Evolutionary conservation across 208 protist genomes (phyloP), one percentile per base, ranked within the genome.

Genomic region (Spironucleus salmonicida): DNA sequence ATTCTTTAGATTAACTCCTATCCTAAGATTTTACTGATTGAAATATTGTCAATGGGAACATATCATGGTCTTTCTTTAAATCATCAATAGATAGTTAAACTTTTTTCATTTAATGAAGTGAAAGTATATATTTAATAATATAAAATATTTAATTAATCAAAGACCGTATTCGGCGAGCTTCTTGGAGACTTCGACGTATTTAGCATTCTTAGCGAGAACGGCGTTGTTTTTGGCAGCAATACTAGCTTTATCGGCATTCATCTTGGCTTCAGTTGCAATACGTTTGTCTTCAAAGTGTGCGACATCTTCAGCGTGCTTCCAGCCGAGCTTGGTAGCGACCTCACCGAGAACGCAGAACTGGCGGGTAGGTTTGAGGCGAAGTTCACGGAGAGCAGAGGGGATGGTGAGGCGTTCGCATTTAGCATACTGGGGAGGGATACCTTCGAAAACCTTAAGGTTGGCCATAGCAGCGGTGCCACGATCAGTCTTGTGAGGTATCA

Each of bases 401-500:
- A 91, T 79, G 59, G 92, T 86, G 45, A 89, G 68, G 75, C 85
- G 84, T 85, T 95, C 95, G 41, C 84, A 82, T 74, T 84, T 87
- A 62, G 92, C 82, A 81, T 89, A 95, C 32, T 83, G 84, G 13
- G 84, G 39, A 39, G 92, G 92, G 74, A 92, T 66, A 76, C 92
- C 92, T 32, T 96, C 92, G 78, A 91, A 93, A 40, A 84, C 34
- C 40, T 80, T 30, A 23, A 94, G 76, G 62, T 83, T 81, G 23
- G 67, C 81, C 0, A 94, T 68, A 39, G 91, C 91, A 1, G 61
- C 77, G 27, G 38, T 76, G 76, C 91, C 90, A 75, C 87, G 83
- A 19, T 71, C 27, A 27, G 87, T 91, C 81, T 92, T 93, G 86
- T 93, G 88, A 53, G 93, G 93, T 42, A 98, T 81, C 95, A 98